Evolutionary conservation across 805 yeast species (phyloP).

Genomic region (Yarrowia hollandica): DNA sequence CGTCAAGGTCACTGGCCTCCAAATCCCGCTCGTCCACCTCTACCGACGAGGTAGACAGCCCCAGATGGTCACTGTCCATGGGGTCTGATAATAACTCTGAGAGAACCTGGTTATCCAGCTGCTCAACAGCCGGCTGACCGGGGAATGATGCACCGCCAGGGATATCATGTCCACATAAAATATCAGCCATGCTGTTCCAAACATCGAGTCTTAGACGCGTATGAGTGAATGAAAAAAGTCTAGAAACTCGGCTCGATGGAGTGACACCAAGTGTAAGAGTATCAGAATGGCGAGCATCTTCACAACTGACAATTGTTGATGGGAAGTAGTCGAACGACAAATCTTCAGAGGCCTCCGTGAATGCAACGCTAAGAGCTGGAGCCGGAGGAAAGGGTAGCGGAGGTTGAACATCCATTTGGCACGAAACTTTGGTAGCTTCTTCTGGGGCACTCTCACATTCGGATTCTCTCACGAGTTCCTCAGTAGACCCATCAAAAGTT

Average conservation of each 20-base stretch:
- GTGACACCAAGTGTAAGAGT: background rate
- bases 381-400: background rate
- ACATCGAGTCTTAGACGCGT: background rate
- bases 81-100: background rate
- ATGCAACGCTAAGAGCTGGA: background rate
- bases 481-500: background rate
- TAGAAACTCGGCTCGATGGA: background rate
- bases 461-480: background rate
- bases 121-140: background rate
- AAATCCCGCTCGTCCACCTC: background rate
- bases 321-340: background rate
- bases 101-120: background rate
- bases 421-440: background rate
- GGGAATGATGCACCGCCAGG: background rate
- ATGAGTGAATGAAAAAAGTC: background rate
- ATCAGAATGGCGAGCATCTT: background rate
- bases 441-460: no score
- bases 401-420: background rate
- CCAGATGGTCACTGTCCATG: background rate
- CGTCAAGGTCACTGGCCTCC: background rate
- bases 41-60: background rate
- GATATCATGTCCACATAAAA: background rate
- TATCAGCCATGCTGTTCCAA: slow-evolving; percentile 10
- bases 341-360: background rate
- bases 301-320: background rate